These are phyloP conservation scores for Chlorella vulgaris DNA, from an alignment of 139 green algal species.

Conservation along the genomic window DNA sequence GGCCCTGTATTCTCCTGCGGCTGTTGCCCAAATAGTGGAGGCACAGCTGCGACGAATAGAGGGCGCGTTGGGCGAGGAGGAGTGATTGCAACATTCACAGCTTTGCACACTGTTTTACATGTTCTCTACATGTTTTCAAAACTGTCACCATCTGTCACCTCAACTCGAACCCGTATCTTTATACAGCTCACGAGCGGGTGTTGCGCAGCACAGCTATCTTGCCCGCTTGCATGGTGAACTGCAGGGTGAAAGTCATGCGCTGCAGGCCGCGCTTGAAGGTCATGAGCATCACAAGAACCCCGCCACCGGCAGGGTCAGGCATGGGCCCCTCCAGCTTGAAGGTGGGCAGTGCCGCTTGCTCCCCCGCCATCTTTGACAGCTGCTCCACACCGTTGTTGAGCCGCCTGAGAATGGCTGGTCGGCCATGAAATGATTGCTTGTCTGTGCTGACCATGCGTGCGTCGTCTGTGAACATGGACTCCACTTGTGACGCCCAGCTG, in stretches of 20 bases:
- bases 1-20: slow-evolving; percentile 50
- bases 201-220: slow-evolving; percentile 33
- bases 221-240: slow-evolving; percentile 24
- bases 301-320: neutral
- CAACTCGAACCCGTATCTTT: no score
- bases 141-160: neutral
- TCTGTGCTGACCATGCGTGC: slow-evolving; percentile 40
- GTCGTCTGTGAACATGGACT: slow-evolving; percentile 40
- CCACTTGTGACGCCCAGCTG: slow-evolving; percentile 41
- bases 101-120: no score
- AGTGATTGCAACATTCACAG: neutral
- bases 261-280: slow-evolving; percentile 26
- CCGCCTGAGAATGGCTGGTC: slow-evolving; percentile 36
- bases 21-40: slow-evolving; percentile 53
- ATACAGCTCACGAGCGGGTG: slow-evolving; percentile 18
- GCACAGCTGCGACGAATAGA: slow-evolving; percentile 57
- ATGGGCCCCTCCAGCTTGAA: slow-evolving; percentile 22
- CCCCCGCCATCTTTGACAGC: slow-evolving; percentile 37
- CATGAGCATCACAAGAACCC: slow-evolving; percentile 5
- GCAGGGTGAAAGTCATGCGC: slow-evolving; percentile 26
- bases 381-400: slow-evolving; percentile 42
- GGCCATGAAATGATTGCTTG: slow-evolving; percentile 41
- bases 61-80: neutral
- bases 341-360: slow-evolving; percentile 24
- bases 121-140: no score